phyloP scores from a whole-genome alignment of 2,329 filamentous ascomycete species.

The Sclerotinia minor region DNA sequence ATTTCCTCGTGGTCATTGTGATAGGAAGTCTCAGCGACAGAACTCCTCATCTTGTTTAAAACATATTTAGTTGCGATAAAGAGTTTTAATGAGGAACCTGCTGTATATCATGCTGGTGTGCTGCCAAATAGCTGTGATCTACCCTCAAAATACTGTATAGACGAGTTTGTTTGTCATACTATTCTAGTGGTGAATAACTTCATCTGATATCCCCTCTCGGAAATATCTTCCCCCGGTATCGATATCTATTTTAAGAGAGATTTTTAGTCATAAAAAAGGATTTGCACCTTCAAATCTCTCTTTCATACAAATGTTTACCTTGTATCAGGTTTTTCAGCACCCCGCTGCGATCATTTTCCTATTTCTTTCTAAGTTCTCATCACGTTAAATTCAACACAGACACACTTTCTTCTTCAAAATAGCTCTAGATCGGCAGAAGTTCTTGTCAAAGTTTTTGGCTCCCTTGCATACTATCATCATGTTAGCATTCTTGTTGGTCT shows the following conservation, averaged over 20 bases:
- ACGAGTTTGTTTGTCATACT: background rate
- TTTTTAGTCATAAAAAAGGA: background rate
- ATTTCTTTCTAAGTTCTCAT: background rate
- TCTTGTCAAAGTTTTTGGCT: background rate
- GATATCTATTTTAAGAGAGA: background rate
- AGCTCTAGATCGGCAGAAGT: background rate
- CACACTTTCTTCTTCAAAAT: background rate
- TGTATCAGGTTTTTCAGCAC: background rate
- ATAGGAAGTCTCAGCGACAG: background rate
- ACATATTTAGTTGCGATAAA: background rate
- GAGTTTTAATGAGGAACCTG: background rate
- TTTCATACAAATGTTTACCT: background rate
- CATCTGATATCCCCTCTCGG: background rate
- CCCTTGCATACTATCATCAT: background rate
- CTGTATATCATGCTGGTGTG: background rate
- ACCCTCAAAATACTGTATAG: background rate
- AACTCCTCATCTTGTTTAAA: background rate
- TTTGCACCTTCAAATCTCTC: background rate
- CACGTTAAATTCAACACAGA: background rate
- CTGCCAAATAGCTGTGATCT: background rate
- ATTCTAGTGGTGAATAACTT: conserved; percentile 2
- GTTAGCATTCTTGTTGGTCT: background rate
- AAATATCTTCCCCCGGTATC: conserved; percentile 6
- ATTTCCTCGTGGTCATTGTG: background rate
- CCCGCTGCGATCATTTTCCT: background rate